phyloP scores from a whole-genome alignment of 2,329 filamentous ascomycete species.

The Colletotrichum viniferum region DNA sequence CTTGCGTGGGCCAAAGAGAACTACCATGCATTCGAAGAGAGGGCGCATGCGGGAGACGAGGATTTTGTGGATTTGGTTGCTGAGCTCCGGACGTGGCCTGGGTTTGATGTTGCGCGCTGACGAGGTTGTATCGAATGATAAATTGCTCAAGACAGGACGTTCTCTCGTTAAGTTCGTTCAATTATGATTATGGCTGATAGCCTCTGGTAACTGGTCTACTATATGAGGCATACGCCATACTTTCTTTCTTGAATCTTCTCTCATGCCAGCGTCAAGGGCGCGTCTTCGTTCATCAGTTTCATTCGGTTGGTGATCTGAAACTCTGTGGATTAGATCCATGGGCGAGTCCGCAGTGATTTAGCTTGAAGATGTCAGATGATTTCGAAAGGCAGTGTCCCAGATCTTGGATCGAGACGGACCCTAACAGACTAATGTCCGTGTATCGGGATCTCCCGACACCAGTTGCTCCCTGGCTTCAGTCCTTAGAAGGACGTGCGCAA shows the following conservation, averaged over 20 bases:
- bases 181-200: neutral
- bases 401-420: neutral
- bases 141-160: neutral
- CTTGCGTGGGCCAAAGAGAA: neutral
- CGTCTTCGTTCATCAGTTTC: neutral
- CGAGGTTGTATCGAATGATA: neutral
- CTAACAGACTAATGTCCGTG: neutral
- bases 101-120: neutral
- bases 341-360: neutral
- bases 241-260: neutral
- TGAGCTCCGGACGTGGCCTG: neutral
- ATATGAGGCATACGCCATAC: neutral
- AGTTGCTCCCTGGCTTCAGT: neutral
- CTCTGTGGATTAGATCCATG: neutral
- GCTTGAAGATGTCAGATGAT: neutral
- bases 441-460: neutral
- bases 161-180: neutral
- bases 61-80: neutral
- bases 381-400: neutral
- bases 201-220: neutral
- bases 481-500: neutral
- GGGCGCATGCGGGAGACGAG: neutral
- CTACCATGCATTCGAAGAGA: neutral
- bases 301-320: neutral
- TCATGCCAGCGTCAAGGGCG: neutral